phyloP scores from a whole-genome alignment of 2,329 filamentous ascomycete species.

The Trichophyton verrucosum region DNA sequence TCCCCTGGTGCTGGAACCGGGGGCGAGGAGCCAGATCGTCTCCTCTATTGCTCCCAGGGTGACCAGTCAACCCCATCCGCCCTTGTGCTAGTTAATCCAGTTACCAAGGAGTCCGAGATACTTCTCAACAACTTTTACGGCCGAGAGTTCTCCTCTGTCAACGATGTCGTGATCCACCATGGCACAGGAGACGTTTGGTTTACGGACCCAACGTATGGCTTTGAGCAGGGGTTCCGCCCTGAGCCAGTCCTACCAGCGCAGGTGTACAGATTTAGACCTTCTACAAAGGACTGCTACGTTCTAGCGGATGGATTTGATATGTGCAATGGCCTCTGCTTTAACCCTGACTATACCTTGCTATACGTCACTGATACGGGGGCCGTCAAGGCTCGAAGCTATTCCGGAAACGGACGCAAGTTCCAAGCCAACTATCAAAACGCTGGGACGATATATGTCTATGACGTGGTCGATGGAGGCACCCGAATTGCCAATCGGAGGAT shows the following conservation, averaged over 20 bases:
- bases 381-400: constrained; percentile 16
- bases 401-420: constrained; percentile 11
- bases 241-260: constrained; percentile 24
- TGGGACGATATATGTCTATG: constrained; percentile 25
- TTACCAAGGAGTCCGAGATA: constrained; percentile 17
- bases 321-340: constrained; percentile 35
- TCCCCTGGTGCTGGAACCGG: background rate
- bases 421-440: constrained; percentile 11
- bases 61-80: constrained; percentile 15
- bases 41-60: constrained; percentile 36
- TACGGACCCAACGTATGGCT: constrained; percentile 29
- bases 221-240: constrained; percentile 25
- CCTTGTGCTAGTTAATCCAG: constrained; percentile 16
- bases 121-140: constrained; percentile 26
- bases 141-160: constrained; percentile 28
- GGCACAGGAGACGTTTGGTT: constrained; percentile 28
- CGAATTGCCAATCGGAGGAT: constrained; percentile 40
- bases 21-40: constrained; percentile 17
- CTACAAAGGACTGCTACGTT: constrained; percentile 22
- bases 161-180: constrained; percentile 28
- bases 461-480: constrained; percentile 31
- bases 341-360: constrained; percentile 27
- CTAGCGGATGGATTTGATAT: constrained; percentile 30
- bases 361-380: constrained; percentile 33
- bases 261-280: constrained; percentile 30